Conservation (phyloP, 768 basidiomycete species). For the Phlegmacium glaucopus region DNA sequence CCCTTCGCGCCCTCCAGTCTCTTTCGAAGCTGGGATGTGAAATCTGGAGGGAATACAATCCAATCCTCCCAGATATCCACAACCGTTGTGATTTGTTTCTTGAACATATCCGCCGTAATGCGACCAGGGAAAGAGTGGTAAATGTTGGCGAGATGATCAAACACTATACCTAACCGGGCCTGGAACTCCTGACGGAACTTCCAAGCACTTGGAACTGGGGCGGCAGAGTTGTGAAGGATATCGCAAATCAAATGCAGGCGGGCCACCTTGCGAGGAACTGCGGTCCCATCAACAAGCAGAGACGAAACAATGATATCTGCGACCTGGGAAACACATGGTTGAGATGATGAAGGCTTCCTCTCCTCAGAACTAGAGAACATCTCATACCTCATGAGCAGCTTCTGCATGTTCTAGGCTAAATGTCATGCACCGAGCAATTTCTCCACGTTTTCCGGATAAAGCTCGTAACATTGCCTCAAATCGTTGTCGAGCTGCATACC, state of each 20-base stretch:
- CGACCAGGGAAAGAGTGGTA: conserved; percentile 95
- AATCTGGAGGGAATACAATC: conserved; percentile 93
- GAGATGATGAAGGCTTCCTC: not conserved
- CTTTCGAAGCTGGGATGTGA: conserved; percentile 66
- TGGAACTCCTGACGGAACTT: conserved; percentile 96
- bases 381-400: conserved; percentile 84
- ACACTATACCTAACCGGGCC: conserved; percentile 84
- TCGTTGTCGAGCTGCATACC: conserved; percentile 73
- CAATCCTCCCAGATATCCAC: conserved; percentile 98
- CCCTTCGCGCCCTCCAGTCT: conserved; percentile 64
- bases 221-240: conserved; percentile 96
- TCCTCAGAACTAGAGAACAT: not conserved
- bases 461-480: conserved; percentile 91
- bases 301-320: conserved; percentile 89
- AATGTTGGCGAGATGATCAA: conserved; percentile 92
- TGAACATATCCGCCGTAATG: conserved; percentile 96
- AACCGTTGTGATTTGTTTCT: conserved; percentile 83
- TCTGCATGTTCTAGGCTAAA: conserved; percentile 97
- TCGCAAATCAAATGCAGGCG: conserved; percentile 95
- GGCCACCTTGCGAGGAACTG: conserved; percentile 96
- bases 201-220: conserved; percentile 94
- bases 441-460: conserved; percentile 81
- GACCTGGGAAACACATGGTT: conserved; percentile 47
- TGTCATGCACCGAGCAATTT: conserved; percentile 94
- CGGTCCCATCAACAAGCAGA: conserved; percentile 83